These are phyloP conservation scores for Paramecium sonneborni DNA, from an alignment of 73 alveolate species.

Conservation along the genomic window DNA sequence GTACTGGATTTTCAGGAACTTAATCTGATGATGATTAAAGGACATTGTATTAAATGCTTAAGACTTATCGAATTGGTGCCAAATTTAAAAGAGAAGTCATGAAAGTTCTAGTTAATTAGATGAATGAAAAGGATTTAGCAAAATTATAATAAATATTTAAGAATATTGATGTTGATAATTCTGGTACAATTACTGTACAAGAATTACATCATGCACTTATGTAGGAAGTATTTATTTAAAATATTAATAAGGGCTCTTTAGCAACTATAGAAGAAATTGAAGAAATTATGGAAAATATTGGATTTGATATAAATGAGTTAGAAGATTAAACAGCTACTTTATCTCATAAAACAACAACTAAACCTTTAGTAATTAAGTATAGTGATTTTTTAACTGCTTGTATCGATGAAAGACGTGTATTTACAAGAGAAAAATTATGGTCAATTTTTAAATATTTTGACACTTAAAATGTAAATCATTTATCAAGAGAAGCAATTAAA, in stretches of 20 bases:
- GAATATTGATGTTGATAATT: conserved; percentile 34
- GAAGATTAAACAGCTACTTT: neutral
- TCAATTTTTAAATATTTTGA: conserved; percentile 74
- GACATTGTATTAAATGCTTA: conserved; percentile 12
- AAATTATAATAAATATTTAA: neutral
- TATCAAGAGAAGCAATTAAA: conserved; percentile 64
- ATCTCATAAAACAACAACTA: neutral
- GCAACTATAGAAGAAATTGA: conserved; percentile 29
- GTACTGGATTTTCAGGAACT: conserved; percentile 9
- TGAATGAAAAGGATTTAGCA: conserved; percentile 46
- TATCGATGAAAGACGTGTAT: conserved; percentile 11
- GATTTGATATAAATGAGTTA: neutral
- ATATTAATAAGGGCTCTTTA: neutral
- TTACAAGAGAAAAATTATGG: conserved; percentile 58
- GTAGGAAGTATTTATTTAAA: neutral
- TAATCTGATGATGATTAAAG: conserved; percentile 16
- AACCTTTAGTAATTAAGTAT: neutral
- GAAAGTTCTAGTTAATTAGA: neutral
- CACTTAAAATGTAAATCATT: conserved; percentile 53
- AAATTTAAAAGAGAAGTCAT: conserved; percentile 42
- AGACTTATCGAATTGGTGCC: neutral
- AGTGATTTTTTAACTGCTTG: conserved; percentile 33
- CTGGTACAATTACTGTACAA: conserved; percentile 44
- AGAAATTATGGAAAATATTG: conserved; percentile 12
- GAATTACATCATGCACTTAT: conserved; percentile 11